Evolutionary conservation across 1,139 yeast genomes (phyloP), one percentile per base, ranked within the genome.

Genomic region (Blastobotrys elegans): DNA sequence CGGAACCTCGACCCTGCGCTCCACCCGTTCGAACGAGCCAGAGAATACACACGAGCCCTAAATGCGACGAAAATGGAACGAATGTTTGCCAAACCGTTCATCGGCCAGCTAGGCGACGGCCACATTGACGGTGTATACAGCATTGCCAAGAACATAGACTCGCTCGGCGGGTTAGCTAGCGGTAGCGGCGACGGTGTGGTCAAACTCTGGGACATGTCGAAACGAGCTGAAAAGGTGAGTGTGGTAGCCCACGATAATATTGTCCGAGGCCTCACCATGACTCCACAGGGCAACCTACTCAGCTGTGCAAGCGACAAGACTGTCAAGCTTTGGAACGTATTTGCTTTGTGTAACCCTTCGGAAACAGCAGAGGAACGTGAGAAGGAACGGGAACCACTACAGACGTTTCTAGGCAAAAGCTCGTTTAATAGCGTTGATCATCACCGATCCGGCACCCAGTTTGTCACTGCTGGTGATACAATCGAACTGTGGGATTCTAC

Each of bases 31-130:
- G 97, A 94, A 68, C 75, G 97, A 56, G 97, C 97, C 3, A 75
- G 98, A 63, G 98, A 94, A 67, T 94, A 94, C 62, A 87, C 97
- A 16, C 79, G 90, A 56, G 98, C 98, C 1, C 69, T 94, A 47
- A 90, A 89, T 50, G 97, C 98, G 22, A 90, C 97, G 16, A 94
- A 94, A 65, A 68, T 94, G 69, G 97, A 90, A 63, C 75, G 97
- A 57, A 84, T 92, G 87, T 92, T 94, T 76, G 98, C 99, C 0
- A 90, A 90, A 63, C 99, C 99, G 4, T 92, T 94, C 66, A 75
- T 94, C 17, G 97, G 96, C 1, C 97, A 94, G 64, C 70, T 94
- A 32, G 98, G 99, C 2, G 78, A 81, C 56, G 98, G 98, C 11
- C 98, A 94, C 62, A 72, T 94, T 50, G 98, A 94, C 64, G 97